phyloP scores from a whole-genome alignment of 225 moss, liverwort and hornwort genomes.

The Polytrichum commune region DNA sequence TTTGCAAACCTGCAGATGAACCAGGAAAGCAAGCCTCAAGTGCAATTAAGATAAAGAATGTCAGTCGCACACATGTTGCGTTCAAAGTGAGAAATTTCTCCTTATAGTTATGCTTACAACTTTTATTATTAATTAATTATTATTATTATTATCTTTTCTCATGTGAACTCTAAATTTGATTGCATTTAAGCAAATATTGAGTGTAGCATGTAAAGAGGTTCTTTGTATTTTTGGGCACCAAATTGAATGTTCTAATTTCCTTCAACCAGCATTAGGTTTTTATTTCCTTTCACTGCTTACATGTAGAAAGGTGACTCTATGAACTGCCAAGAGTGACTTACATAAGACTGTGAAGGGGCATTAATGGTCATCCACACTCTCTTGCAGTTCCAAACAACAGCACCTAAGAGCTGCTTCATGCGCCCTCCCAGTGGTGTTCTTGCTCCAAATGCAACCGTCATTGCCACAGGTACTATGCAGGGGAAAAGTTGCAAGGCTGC shows the following conservation, averaged over 20 bases:
- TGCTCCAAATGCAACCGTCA: conserved; percentile 77
- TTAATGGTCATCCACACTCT: not conserved
- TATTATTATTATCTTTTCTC: too few relatives aligned
- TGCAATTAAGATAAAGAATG: conserved; percentile 95
- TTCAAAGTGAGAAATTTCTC: conserved; percentile 71
- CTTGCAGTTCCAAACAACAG: conserved; percentile 96
- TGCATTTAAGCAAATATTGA: too few relatives aligned
- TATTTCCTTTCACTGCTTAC: too few relatives aligned
- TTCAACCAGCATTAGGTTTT: too few relatives aligned
- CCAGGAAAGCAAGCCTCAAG: conserved; percentile 96
- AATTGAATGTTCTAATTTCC: too few relatives aligned
- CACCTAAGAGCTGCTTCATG: conserved; percentile 99
- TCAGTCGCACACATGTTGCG: conserved; percentile 87
- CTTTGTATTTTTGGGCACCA: too few relatives aligned
- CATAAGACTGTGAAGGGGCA: not conserved
- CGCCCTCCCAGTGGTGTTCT: conserved; percentile 95
- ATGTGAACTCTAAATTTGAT: too few relatives aligned
- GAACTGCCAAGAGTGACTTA: not conserved
- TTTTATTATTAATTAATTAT: too few relatives aligned
- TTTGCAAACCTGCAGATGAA: conserved; percentile 55
- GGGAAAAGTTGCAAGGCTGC: not conserved
- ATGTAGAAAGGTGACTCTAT: too few relatives aligned
- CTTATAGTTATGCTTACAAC: not conserved
- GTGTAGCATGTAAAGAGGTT: too few relatives aligned
- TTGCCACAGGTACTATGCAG: conserved; percentile 73